Percentiles rank a stretch among this genome's conserved stretches.
These are phyloP conservation scores for Gracilaria gracilis DNA, from an alignment of 23 red algal species.

Conservation along the genomic window DNA sequence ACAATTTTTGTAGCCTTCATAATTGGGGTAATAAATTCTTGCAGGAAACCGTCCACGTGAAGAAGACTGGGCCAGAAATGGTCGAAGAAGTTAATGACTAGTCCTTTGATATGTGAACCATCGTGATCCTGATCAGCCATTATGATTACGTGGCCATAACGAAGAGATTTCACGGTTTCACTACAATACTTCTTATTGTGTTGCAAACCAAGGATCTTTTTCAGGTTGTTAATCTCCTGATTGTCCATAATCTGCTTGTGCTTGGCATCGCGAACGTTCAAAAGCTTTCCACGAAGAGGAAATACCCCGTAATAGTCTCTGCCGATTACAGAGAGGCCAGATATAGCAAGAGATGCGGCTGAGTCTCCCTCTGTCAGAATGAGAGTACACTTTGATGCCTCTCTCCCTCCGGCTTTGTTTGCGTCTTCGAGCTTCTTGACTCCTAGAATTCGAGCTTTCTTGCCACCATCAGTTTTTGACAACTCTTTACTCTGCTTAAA, in stretches of 20 bases:
- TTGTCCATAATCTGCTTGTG: conserved; percentile 99
- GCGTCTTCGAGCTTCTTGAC: conserved; percentile 98
- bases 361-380: conserved; percentile 99
- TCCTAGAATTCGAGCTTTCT: conserved; percentile 78
- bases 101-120: conserved; percentile 98
- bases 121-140: conserved; percentile 99
- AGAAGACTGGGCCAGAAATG: conserved; percentile 98
- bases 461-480: conserved; percentile 98
- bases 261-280: conserved; percentile 96
- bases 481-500: conserved; percentile 93
- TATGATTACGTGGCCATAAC: conserved; percentile 97
- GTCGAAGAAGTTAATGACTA: conserved; percentile 97
- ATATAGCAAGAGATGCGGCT: conserved; percentile 92
- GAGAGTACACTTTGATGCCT: conserved; percentile 89
- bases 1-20: conserved; percentile 73
- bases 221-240: conserved; percentile 89
- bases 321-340: conserved; percentile 93
- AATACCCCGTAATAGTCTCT: conserved; percentile 98
- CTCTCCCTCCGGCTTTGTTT: conserved; percentile 92
- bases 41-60: conserved; percentile 81
- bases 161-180: conserved; percentile 83
- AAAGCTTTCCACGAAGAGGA: conserved; percentile 96
- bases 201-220: conserved; percentile 97
- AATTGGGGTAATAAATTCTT: conserved; percentile 98
- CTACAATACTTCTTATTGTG: conserved; percentile 78